phyloP scores from a whole-genome alignment of 345 rosid genomes.

The Linum trigynum region DNA sequence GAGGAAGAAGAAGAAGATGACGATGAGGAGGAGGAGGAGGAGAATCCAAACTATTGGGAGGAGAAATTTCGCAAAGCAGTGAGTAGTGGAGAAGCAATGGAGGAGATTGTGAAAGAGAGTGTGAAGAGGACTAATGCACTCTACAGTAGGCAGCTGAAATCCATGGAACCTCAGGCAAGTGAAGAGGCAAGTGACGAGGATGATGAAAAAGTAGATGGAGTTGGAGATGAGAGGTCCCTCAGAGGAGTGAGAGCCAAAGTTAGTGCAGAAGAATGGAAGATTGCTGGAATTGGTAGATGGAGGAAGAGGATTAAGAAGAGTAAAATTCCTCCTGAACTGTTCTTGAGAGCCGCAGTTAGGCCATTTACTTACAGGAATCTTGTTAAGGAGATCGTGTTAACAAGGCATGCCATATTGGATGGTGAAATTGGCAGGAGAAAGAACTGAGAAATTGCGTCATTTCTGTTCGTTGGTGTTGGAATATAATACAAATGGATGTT shows the following conservation, averaged over 20 bases:
- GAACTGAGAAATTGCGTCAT: not conserved
- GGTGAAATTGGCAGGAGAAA: slow-evolving; percentile 62
- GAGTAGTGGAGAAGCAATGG: slow-evolving; percentile 66
- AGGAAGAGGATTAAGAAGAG: slow-evolving; percentile 66
- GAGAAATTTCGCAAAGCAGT: slow-evolving; percentile 55
- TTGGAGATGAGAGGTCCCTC: slow-evolving; percentile 54
- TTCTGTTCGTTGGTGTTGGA: too few relatives aligned
- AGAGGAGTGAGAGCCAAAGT: slow-evolving; percentile 69
- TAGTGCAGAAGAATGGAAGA: slow-evolving; percentile 70
- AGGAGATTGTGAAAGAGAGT: slow-evolving; percentile 55
- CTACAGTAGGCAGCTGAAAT: slow-evolving; percentile 46
- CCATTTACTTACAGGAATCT: slow-evolving; percentile 88
- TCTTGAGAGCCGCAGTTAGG: slow-evolving; percentile 71
- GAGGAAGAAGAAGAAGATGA: slow-evolving; percentile 44
- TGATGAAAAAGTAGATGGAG: slow-evolving; percentile 16
- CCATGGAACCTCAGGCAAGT: slow-evolving; percentile 21
- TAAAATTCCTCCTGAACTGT: slow-evolving; percentile 72
- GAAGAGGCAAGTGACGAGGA: slow-evolving; percentile 14
- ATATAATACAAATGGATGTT: not conserved
- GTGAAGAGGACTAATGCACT: slow-evolving; percentile 33
- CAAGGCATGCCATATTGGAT: slow-evolving; percentile 88
- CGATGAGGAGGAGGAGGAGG: not conserved
- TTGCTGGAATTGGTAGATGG: slow-evolving; percentile 63
- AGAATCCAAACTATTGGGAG: slow-evolving; percentile 40
- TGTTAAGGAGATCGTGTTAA: slow-evolving; percentile 87